A percentile compares a stretch with the other conserved stretches of the same genome.
phyloP scores from a whole-genome alignment of 768 basidiomycete genomes.

The Hirschioporus abietinus region DNA sequence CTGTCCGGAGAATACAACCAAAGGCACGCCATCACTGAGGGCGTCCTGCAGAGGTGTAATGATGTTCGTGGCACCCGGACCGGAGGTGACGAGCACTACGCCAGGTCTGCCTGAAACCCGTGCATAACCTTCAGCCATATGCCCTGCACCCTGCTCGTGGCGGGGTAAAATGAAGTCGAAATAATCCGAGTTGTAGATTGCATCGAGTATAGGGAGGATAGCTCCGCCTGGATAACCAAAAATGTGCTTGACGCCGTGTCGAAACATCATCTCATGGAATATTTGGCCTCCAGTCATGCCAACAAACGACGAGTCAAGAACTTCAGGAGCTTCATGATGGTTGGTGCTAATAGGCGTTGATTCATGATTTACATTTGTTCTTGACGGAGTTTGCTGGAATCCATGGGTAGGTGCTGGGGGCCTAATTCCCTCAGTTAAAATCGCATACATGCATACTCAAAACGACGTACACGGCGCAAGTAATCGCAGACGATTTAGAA shows the following conservation, averaged over 20 bases:
- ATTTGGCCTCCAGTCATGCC: conserved; percentile 96
- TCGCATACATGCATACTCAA: conserved; percentile 8
- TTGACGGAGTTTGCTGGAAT: conserved; percentile 45
- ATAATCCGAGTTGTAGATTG: conserved; percentile 92
- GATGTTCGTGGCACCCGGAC: conserved; percentile 97
- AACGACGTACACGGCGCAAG: conserved; percentile 59
- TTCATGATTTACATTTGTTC: conserved; percentile 31
- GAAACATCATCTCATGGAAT: conserved; percentile 99
- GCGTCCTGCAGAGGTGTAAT: conserved; percentile 99
- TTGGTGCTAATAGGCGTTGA: conserved; percentile 28
- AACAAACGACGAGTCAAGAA: conserved; percentile 73
- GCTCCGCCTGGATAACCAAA: conserved; percentile 99
- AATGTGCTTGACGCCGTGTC: conserved; percentile 92
- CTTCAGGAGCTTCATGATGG: conserved; percentile 40
- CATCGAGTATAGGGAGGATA: conserved; percentile 97
- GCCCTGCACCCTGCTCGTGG: conserved; percentile 97
- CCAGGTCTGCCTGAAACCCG: conserved; percentile 95
- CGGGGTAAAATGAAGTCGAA: conserved; percentile 95
- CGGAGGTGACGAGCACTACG: conserved; percentile 96
- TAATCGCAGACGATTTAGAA: conserved; percentile 51
- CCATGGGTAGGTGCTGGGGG: conserved; percentile 57
- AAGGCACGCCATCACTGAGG: conserved; percentile 85
- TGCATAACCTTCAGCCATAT: conserved; percentile 99
- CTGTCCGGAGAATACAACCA: conserved; percentile 95
- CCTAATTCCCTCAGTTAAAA: conserved; percentile 28